A percentile compares a stretch with the other conserved stretches of the same genome.
Evolutionary conservation across 306 rosid species (phyloP).

Genomic region (Prosopis cineraria): DNA sequence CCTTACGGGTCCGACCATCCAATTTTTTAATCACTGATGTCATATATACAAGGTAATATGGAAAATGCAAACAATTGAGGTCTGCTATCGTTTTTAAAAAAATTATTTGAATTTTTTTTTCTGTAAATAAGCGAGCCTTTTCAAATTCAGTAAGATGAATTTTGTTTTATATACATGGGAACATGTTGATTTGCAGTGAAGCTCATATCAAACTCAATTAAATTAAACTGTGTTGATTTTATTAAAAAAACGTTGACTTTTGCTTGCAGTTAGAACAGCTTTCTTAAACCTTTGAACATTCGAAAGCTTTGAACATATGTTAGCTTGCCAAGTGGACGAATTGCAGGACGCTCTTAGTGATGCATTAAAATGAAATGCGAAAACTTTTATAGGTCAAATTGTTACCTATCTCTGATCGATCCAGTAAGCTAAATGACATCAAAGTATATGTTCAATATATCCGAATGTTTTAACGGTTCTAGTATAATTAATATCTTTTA

Average conservation of each 20-base stretch:
- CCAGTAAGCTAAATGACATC: slow-evolving; percentile 24
- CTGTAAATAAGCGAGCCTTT: too few species aligned
- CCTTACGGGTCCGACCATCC: too few species aligned
- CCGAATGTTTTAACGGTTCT: not conserved
- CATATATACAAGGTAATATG: too few species aligned
- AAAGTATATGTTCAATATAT: not conserved
- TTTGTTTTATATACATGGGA: not conserved
- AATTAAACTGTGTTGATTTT: too few species aligned
- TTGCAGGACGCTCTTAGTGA: not conserved
- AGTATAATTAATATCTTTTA: not conserved
- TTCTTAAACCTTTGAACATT: not conserved
- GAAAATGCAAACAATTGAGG: too few species aligned
- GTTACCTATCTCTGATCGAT: not conserved
- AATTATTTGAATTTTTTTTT: too few species aligned
- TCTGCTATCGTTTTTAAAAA: too few species aligned
- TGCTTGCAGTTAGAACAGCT: too few species aligned
- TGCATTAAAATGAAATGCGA: not conserved
- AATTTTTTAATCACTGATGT: too few species aligned
- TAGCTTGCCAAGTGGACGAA: slow-evolving; percentile 44
- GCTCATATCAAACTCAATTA: not conserved
- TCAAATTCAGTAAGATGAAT: not conserved
- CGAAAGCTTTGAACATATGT: not conserved
- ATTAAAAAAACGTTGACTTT: too few species aligned
- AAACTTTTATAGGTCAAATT: too few species aligned
- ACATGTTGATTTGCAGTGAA: not conserved